Evolutionary conservation across 495 filamentous ascomycete species (phyloP).

Genomic region (Penicillium bovifimosum): DNA sequence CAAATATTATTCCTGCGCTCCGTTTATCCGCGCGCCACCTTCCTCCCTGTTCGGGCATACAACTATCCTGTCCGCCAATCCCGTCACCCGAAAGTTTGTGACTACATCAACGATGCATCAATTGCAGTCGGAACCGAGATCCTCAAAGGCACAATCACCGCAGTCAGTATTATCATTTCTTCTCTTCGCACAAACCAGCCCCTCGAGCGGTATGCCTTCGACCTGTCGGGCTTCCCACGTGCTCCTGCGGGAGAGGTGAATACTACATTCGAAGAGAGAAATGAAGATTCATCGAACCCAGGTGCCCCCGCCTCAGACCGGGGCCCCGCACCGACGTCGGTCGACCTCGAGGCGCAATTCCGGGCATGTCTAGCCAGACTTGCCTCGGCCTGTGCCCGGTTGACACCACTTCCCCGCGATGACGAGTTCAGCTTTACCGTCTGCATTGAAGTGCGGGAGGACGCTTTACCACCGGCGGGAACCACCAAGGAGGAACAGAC

Average conservation of each 20-base stretch:
- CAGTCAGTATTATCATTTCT: conserved; percentile 74
- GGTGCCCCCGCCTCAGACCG: conserved; percentile 32
- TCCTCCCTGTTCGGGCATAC: conserved; percentile 77
- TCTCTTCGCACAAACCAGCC: conserved; percentile 46
- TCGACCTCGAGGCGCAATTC: conserved; percentile 70
- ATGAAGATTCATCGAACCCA: conserved; percentile 39
- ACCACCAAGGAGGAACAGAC: conserved; percentile 48
- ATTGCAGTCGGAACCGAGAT: conserved; percentile 71
- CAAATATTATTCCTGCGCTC: conserved; percentile 84
- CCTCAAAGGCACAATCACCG: conserved; percentile 60
- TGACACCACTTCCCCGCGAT: conserved; percentile 61
- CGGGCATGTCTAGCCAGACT: conserved; percentile 51
- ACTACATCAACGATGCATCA: conserved; percentile 83
- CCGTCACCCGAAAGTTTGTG: conserved; percentile 84
- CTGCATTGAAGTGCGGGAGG: conserved; percentile 75
- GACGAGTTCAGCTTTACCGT: conserved; percentile 77
- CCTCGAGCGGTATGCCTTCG: conserved; percentile 83
- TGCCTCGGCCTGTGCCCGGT: conserved; percentile 49
- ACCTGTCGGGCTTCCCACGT: conserved; percentile 68
- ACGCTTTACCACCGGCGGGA: conserved; percentile 68
- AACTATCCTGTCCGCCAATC: conserved; percentile 85
- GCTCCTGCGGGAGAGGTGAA: conserved; percentile 48
- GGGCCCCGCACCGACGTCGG: conserved; percentile 32
- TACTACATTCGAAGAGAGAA: conserved; percentile 48
- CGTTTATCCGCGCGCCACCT: conserved; percentile 77